Evolutionary conservation across 306 rosid species (phyloP), one percentile per base, ranked within the genome.

Genomic region (Pterocarpus macrocarpus): DNA sequence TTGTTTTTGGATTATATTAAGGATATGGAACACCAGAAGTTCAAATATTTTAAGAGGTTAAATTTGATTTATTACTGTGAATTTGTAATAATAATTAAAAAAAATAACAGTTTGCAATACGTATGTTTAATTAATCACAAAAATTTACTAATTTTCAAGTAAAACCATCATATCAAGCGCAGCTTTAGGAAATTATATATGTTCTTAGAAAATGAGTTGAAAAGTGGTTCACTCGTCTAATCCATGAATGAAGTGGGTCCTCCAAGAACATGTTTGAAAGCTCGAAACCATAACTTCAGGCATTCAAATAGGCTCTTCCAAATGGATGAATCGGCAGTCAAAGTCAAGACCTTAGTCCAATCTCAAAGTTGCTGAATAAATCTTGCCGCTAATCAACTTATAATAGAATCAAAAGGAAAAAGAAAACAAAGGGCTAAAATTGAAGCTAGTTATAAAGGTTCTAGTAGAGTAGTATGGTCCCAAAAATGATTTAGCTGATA

Each of bases 401-500:
- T 52, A 50, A 64, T 32, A 64, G 41, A 39, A 75, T 43, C 34
- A 59, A 65, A 68, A 71, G 17, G 32, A 30, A n/a, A 49, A 12
- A 28, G 15, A 39, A 59, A 50, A 56, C 74, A 56, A 81, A 9
- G 43, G 64, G 45, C 65, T 47, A 69, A 83, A 85, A 57, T 17
- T 55, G 66, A 78, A 82, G 61, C 83, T 67, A 76, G 63, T 62
- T 75, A 41, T 38, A 78, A 82, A 82, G 74, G 12, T 43, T 43
- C 47, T 50, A 17, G 44, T 76, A 69, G 41, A 52, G 34, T 67
- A 55, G 77, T 44, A 58, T 85, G 90, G 86, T 84, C 88, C 90
- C 83, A 79, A 71, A 38, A 65, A 70, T 82, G 86, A 82, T 84
- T 79, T 71, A 14, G 55, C 36, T 61, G 0, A 61, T 53, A 52